Evolutionary conservation across 1,284 basidiomycete species (phyloP), one percentile per base, ranked within the genome.

Genomic region (Cutaneotrichosporon sp.): DNA sequence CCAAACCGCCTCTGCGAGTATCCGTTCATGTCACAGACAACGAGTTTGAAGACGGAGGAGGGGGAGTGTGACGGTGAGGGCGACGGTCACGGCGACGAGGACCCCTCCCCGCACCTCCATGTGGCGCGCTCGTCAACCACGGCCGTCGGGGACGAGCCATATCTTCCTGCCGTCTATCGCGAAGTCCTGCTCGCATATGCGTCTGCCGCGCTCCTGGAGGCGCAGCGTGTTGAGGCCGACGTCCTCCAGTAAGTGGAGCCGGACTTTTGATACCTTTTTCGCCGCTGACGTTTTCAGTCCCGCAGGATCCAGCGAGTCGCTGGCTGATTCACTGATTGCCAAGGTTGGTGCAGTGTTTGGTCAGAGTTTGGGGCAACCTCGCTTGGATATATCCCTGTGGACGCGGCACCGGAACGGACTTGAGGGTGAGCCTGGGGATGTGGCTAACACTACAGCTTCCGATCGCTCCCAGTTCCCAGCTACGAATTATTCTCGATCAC

Each of bases 1-100:
- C 50, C 50, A 17, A 24, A 39, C 27, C 35, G 50, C 10, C 24
- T 52, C 25, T 52, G 50, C 50, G 50, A 46, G 50, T 52, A 52
- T 31, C 37, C 39, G 37, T 52, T 46, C 31, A n/a, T 5, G 29
- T 14, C 2, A 14, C 29, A 14, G 29, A 31, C 47, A 9, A 49
- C 48, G 43, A 47, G 39, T 5, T 24, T 14, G 27, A 16, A n/a
- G 16, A 17, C 2, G 49, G 42, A 9, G 22, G 31, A 11, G 41
- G 39, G 5, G 17, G 11, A 24, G 20, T n/a, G n/a, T n/a, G 29
- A 31, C 2, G 29, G 38, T 6, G 27, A 39, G 44, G 11, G 27
- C 19, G 24, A 37, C 34, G 42, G n/a, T n/a, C n/a, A 19, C 16
- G n/a, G 16, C 4, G n/a, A 35, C n/a, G 33, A 16, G 33, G 34